A percentile compares a stretch with the other conserved stretches of the same genome.
These are phyloP conservation scores for Polygonum maritimum DNA, from an alignment of 148 eudicot genomes.

Conservation along the genomic window DNA sequence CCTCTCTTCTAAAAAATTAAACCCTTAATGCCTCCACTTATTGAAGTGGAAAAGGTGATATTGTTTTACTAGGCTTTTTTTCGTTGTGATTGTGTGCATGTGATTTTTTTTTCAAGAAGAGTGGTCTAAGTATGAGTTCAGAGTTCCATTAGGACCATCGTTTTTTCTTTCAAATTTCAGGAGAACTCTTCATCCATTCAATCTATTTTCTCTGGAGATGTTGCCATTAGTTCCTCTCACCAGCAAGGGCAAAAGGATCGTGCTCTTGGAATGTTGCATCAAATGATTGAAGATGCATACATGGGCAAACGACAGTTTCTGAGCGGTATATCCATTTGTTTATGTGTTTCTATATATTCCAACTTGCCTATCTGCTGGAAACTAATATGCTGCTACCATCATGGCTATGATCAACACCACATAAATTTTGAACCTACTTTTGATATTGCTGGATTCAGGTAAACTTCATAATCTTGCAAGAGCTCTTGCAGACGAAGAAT, in stretches of 20 bases:
- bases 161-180: slow-evolving; percentile 26
- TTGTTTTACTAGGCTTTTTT: not conserved
- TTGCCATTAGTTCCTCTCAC: slow-evolving; percentile 29
- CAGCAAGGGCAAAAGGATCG: slow-evolving; percentile 85
- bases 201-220: slow-evolving; percentile 67
- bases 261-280: slow-evolving; percentile 87
- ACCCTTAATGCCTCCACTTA: not conserved
- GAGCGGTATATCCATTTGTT: slow-evolving; percentile 43
- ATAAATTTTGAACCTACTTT: not conserved
- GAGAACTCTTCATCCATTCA: slow-evolving; percentile 66
- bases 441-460: slow-evolving; percentile 35
- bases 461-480: slow-evolving; percentile 99
- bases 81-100: not conserved
- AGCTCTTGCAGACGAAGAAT: slow-evolving; percentile 95
- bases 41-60: not conserved
- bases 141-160: not conserved
- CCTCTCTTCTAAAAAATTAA: not conserved
- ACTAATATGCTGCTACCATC: not conserved
- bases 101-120: not conserved
- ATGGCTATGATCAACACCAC: not conserved
- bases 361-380: not conserved
- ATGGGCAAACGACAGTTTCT: slow-evolving; percentile 93
- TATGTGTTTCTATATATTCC: not conserved
- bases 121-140: not conserved
- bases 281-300: slow-evolving; percentile 99